phyloP scores from a whole-genome alignment of 257 asterid genomes.

The Ilex asprella region DNA sequence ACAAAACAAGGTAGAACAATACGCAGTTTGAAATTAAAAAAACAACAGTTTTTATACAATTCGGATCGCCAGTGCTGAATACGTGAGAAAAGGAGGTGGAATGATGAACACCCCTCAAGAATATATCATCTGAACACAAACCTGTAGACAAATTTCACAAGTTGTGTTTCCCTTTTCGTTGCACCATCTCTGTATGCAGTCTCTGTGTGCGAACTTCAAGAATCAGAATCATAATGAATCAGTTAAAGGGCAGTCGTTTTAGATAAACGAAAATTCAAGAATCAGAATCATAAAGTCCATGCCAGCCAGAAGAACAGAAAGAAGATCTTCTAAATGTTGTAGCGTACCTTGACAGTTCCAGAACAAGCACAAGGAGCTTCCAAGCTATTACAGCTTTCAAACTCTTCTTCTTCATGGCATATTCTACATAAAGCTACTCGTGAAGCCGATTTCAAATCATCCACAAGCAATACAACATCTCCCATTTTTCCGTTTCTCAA shows the following conservation, averaged over 20 bases:
- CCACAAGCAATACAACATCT: constrained; percentile 41
- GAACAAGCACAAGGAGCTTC: constrained; percentile 91
- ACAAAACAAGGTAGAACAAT: neutral
- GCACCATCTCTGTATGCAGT: constrained; percentile 97
- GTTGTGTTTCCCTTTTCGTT: constrained; percentile 74
- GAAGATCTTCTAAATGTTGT: too few species aligned
- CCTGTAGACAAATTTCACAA: constrained; percentile 94
- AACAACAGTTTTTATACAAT: neutral
- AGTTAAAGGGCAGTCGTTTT: too few species aligned
- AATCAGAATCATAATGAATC: neutral
- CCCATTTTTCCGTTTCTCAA: constrained; percentile 27
- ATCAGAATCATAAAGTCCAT: neutral
- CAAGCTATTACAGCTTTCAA: constrained; percentile 45
- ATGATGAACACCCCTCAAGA: neutral
- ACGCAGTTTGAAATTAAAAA: constrained; percentile 20
- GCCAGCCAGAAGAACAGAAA: neutral
- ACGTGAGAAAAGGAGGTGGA: neutral
- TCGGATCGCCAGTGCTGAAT: neutral
- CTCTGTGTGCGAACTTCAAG: constrained; percentile 80
- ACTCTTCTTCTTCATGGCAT: constrained; percentile 79
- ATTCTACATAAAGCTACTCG: constrained; percentile 54
- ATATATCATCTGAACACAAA: neutral
- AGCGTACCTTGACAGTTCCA: constrained; percentile 70
- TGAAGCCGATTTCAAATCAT: constrained; percentile 25
- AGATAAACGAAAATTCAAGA: neutral